Evolutionary conservation across 2,329 filamentous ascomycete species (phyloP).

Genomic region (Aspergillus pseudoglaucus): DNA sequence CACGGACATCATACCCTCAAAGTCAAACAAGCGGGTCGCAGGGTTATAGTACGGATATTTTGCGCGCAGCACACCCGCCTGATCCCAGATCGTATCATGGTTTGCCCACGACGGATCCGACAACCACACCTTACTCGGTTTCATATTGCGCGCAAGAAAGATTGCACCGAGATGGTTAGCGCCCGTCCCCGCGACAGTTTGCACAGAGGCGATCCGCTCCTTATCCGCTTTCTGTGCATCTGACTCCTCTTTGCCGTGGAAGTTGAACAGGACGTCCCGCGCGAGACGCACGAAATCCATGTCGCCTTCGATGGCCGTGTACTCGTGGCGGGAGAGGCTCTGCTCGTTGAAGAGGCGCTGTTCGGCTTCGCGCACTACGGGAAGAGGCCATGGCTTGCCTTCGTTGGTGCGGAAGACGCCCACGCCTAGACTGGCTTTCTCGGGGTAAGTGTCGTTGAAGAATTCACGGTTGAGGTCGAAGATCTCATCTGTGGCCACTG

Average conservation of each 20-base stretch:
- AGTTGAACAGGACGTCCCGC: constrained; percentile 70
- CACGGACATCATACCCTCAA: constrained; percentile 62
- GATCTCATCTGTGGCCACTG: constrained; percentile 84
- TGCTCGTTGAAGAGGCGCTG: constrained; percentile 68
- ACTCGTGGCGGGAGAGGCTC: constrained; percentile 90
- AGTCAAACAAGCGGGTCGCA: constrained; percentile 36
- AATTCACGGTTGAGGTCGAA: constrained; percentile 84
- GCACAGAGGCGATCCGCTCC: constrained; percentile 60
- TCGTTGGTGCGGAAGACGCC: constrained; percentile 88
- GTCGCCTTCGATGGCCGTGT: constrained; percentile 87
- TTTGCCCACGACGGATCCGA: constrained; percentile 96
- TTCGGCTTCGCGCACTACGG: constrained; percentile 81
- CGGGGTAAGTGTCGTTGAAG: constrained; percentile 60
- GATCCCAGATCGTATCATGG: constrained; percentile 85
- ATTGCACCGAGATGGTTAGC: constrained; percentile 86
- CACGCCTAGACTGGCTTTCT: constrained; percentile 86
- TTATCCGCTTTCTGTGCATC: constrained; percentile 22
- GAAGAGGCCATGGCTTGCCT: constrained; percentile 93
- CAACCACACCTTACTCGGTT: constrained; percentile 68
- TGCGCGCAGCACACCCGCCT: constrained; percentile 67
- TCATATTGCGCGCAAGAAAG: constrained; percentile 85
- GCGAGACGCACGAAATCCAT: constrained; percentile 76
- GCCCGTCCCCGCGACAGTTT: constrained; percentile 94
- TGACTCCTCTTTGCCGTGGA: constrained; percentile 47
- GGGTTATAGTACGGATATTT: constrained; percentile 92